phyloP scores from a whole-genome alignment of 768 basidiomycete genomes.

The Scleroderma bovista region DNA sequence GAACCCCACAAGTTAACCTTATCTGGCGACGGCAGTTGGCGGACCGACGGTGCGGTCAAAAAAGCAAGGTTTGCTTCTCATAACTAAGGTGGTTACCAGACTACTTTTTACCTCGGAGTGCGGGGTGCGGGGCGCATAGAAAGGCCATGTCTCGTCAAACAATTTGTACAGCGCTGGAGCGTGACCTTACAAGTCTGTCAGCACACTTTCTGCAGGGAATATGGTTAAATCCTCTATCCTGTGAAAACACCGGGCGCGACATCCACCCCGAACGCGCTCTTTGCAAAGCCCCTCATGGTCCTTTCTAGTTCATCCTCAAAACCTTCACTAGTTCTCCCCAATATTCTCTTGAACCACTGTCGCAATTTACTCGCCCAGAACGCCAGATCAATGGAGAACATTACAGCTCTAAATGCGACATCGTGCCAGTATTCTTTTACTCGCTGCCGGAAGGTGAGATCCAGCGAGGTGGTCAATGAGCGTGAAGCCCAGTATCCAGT shows the following conservation, averaged over 20 bases:
- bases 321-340: constrained; percentile 40
- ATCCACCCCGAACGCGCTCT: constrained; percentile 74
- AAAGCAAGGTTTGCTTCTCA: too few species aligned
- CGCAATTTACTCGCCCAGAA: constrained; percentile 61
- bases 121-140: too few species aligned
- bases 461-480: constrained; percentile 45
- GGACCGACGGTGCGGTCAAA: too few species aligned
- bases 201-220: too few species aligned
- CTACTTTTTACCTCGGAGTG: too few species aligned
- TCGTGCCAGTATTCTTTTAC: constrained; percentile 53
- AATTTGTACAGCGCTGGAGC: too few species aligned
- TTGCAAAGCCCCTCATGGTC: constrained; percentile 70
- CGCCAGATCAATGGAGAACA: constrained; percentile 63
- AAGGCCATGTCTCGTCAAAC: too few species aligned
- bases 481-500: constrained; percentile 79
- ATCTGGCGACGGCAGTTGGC: too few species aligned
- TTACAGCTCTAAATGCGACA: constrained; percentile 55
- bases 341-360: constrained; percentile 39
- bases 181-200: too few species aligned
- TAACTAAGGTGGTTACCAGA: too few species aligned
- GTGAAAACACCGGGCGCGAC: constrained; percentile 53
- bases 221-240: too few species aligned
- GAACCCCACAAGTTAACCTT: too few species aligned
- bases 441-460: constrained; percentile 38
- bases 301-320: constrained; percentile 84